phyloP scores from a whole-genome alignment of 2,329 filamentous ascomycete species.

The Mollisiaceae sp. region DNA sequence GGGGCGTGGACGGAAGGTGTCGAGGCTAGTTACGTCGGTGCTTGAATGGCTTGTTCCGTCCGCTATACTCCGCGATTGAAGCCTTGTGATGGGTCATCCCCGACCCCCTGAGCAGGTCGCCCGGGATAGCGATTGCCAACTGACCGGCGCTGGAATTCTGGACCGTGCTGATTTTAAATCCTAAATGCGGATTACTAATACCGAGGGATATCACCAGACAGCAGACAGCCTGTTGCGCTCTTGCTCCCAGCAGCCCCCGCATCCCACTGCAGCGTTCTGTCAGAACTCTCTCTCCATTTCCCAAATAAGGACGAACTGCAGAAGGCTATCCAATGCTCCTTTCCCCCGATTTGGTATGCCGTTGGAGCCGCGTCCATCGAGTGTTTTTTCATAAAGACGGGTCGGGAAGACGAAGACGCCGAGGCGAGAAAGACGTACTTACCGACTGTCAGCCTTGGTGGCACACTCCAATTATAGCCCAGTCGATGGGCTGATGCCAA shows the following conservation, averaged over 20 bases:
- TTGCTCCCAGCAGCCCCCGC: too few species aligned
- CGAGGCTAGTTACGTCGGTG: background rate
- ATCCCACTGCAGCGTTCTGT: too few species aligned
- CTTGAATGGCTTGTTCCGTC: background rate
- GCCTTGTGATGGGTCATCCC: conserved; percentile 5
- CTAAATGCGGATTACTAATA: background rate
- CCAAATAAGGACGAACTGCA: background rate
- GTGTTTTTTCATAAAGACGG: background rate
- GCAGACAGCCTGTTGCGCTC: too few species aligned
- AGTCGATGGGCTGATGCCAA: background rate
- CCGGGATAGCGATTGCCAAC: background rate
- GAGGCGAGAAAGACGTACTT: background rate
- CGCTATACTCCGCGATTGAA: conserved; percentile 11
- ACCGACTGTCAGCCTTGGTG: background rate
- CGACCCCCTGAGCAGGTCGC: background rate
- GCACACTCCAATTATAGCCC: background rate
- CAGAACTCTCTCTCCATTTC: background rate
- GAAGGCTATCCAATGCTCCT: background rate
- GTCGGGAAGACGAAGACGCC: background rate
- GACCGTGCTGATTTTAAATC: background rate
- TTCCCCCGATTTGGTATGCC: background rate
- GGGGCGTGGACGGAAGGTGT: background rate
- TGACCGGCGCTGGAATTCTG: background rate
- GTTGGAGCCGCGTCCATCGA: background rate
- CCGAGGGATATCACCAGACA: background rate